Evolutionary conservation across 495 filamentous ascomycete genomes (phyloP).

Genomic region (Podospora pseudoanserina): DNA sequence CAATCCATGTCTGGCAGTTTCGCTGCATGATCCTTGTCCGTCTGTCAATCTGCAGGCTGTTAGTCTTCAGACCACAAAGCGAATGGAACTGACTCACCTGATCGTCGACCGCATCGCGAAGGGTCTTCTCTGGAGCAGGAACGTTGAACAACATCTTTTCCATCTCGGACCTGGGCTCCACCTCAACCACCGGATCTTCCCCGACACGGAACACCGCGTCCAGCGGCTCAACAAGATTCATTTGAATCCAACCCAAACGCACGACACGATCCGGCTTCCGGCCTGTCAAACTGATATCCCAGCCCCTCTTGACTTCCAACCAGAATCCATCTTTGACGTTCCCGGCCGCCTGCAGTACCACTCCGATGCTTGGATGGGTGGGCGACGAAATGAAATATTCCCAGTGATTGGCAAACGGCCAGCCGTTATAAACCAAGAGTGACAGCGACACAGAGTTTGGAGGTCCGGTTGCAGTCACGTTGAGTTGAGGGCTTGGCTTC

Average conservation of each 20-base stretch:
- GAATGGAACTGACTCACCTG: neutral
- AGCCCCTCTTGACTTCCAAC: slow-evolving; percentile 14
- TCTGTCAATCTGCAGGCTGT: neutral
- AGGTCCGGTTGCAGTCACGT: neutral
- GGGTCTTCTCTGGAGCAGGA: slow-evolving; percentile 15
- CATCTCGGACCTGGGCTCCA: neutral
- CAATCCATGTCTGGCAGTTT: slow-evolving; percentile 19
- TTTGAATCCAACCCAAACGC: too few species aligned
- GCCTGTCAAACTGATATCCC: neutral
- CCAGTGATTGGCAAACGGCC: slow-evolving; percentile 19
- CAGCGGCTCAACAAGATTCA: too few species aligned
- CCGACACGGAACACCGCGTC: too few species aligned
- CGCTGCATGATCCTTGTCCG: slow-evolving; percentile 12
- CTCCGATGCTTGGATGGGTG: neutral
- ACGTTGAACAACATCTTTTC: slow-evolving; percentile 12
- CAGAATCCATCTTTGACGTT: slow-evolving; percentile 8
- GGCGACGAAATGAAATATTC: slow-evolving; percentile 14
- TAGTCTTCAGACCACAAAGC: neutral
- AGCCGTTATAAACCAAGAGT: slow-evolving; percentile 19
- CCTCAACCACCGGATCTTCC: too few species aligned
- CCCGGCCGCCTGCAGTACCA: slow-evolving; percentile 11
- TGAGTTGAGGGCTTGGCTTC: too few species aligned
- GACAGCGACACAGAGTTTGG: slow-evolving; percentile 2
- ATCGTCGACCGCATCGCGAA: slow-evolving; percentile 5
- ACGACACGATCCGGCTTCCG: too few species aligned